Conservation (phyloP, 2,329 filamentous ascomycete genomes). For the Xylaria sp. region DNA sequence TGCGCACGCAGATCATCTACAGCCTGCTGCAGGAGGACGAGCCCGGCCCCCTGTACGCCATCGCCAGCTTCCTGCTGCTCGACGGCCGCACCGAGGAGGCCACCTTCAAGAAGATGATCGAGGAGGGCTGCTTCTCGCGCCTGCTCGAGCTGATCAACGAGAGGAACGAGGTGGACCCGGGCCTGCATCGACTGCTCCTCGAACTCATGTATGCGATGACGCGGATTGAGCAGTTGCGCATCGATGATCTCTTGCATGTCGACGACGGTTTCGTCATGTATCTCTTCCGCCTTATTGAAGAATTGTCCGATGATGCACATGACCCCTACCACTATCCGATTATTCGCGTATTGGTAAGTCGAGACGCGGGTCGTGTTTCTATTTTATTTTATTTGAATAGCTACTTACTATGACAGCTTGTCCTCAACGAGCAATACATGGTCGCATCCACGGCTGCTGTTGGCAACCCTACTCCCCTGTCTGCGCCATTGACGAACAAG, state of each 20-base stretch:
- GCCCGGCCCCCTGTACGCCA: slow-evolving; percentile 74
- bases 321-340: slow-evolving; percentile 97
- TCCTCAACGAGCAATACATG: slow-evolving; percentile 98
- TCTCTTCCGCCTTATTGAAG: slow-evolving; percentile 86
- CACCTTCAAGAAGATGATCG: slow-evolving; percentile 85
- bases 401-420: slow-evolving; percentile 61
- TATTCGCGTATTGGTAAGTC: slow-evolving; percentile 82
- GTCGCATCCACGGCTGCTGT: slow-evolving; percentile 65
- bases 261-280: slow-evolving; percentile 81
- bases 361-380: not conserved
- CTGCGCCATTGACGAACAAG: slow-evolving; percentile 76
- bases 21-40: slow-evolving; percentile 91
- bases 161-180: slow-evolving; percentile 65
- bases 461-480: slow-evolving; percentile 42
- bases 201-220: slow-evolving; percentile 97
- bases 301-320: slow-evolving; percentile 80
- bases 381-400: too few relatives aligned
- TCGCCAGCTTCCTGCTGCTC: slow-evolving; percentile 81
- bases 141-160: slow-evolving; percentile 79
- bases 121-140: slow-evolving; percentile 80
- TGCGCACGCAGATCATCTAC: slow-evolving; percentile 90
- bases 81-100: slow-evolving; percentile 79
- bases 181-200: slow-evolving; percentile 78
- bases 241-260: slow-evolving; percentile 75
- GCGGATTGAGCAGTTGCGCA: slow-evolving; percentile 78